Conservation (phyloP, 345 rosid genomes). For the thale cress (Arabidopsis thaliana) region DNA sequence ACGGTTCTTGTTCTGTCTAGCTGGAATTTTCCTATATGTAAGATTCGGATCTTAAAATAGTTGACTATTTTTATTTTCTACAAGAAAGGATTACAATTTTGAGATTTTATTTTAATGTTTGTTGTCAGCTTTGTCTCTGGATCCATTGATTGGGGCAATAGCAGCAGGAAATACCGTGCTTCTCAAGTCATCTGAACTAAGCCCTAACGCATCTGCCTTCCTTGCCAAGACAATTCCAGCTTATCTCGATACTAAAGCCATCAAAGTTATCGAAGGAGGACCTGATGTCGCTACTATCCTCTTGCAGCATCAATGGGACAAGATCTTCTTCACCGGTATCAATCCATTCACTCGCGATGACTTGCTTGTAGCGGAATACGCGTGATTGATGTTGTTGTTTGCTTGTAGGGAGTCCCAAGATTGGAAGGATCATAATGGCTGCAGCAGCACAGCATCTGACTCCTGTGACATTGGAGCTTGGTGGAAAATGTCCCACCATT, state of each 20-base stretch:
- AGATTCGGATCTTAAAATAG: slow-evolving; percentile 45
- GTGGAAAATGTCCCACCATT: slow-evolving; percentile 85
- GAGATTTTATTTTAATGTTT: not conserved
- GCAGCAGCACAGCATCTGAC: slow-evolving; percentile 89
- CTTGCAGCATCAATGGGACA: slow-evolving; percentile 80
- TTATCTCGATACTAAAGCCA: slow-evolving; percentile 72
- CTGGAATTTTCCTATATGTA: slow-evolving; percentile 93
- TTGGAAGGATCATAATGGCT: slow-evolving; percentile 68
- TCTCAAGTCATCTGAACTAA: slow-evolving; percentile 76
- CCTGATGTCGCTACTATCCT: slow-evolving; percentile 58
- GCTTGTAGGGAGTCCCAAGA: slow-evolving; percentile 68
- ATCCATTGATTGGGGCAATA: slow-evolving; percentile 88
- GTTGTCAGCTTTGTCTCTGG: slow-evolving; percentile 70
- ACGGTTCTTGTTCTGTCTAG: slow-evolving; percentile 71
- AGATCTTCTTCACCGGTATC: slow-evolving; percentile 86
- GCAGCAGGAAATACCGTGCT: slow-evolving; percentile 87
- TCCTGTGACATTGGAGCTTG: slow-evolving; percentile 87
- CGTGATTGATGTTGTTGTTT: slow-evolving; percentile 10
- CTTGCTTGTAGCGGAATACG: not conserved
- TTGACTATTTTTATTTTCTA: too few species aligned
- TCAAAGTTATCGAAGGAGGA: slow-evolving; percentile 76
- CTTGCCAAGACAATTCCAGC: slow-evolving; percentile 57
- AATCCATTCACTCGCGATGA: not conserved
- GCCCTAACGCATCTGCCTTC: slow-evolving; percentile 67
- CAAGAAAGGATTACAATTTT: not conserved